Conservation (phyloP, 2,329 filamentous ascomycete genomes). For the Monilinia laxa region DNA sequence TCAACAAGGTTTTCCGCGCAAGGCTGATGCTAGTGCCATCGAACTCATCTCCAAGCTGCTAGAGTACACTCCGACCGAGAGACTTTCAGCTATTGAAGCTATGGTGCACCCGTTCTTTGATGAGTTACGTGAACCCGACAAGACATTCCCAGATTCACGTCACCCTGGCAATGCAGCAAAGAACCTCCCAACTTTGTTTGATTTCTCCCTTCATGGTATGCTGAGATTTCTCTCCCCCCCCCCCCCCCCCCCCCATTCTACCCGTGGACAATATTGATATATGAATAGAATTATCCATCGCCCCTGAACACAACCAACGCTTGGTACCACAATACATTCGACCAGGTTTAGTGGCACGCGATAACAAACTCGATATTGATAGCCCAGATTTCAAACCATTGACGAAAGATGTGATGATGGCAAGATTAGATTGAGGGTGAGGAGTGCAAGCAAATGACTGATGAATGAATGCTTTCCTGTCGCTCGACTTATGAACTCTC, state of each 20-base stretch:
- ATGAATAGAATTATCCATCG: conserved; percentile 85
- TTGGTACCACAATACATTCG: conserved; percentile 84
- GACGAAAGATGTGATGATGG: conserved; percentile 95
- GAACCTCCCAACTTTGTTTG: conserved; percentile 84
- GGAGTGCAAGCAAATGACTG: conserved; percentile 33
- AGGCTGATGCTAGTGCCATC: conserved; percentile 88
- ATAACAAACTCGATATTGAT: conserved; percentile 60
- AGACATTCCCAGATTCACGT: conserved; percentile 89
- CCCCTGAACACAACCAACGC: conserved; percentile 79
- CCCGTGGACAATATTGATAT: conserved; percentile 10
- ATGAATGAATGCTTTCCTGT: conserved; percentile 41
- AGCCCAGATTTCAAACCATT: conserved; percentile 92
- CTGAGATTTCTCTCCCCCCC: no score
- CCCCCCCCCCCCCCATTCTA: conserved; percentile 14
- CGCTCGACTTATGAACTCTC: conserved; percentile 35
- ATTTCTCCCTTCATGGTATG: conserved; percentile 92
- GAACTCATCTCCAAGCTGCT: conserved; percentile 90
- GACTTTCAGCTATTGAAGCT: conserved; percentile 87
- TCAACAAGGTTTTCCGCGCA: conserved; percentile 96
- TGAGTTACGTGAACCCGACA: conserved; percentile 87
- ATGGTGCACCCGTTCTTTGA: conserved; percentile 99
- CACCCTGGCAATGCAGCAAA: conserved; percentile 73
- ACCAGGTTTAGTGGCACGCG: conserved; percentile 69
- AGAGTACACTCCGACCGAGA: conserved; percentile 96
- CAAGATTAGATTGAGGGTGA: conserved; percentile 79